Base-by-base conservation (phyloP, 805 yeast species). In the Metschnikowia hibisci region DNA sequence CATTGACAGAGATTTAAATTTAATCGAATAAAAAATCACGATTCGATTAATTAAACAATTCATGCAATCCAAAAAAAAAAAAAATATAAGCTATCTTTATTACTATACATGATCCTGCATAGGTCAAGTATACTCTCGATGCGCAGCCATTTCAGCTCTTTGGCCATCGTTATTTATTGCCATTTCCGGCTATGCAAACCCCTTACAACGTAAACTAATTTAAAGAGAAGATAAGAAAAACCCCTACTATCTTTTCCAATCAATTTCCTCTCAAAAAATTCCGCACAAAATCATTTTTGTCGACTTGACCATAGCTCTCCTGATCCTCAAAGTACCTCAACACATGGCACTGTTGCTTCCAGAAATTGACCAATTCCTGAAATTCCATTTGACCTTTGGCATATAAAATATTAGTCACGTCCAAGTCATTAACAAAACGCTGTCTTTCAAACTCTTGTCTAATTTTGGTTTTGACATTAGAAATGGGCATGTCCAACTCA, bases 391-490 rank as follows among this genome's bases (percentile, higher is more conserved):
- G 89, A 6, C 91, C 95, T 69, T 86, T 84, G 69, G 85, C 80
- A 53, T 79, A 78, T 45, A 87, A 71, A 13, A 84, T 75, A 64
- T 87, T 87, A 50, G 76, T 73, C 35, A 83, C 77, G 27, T 78
- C 78, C 52, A 82, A 62, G 57, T 84, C 87, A 41, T 69, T 69
- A 41, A 86, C 87, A 59, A 72, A 87, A 58, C 95, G 75, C 58
- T 87, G 76, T 69, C 95, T 82, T 66, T 87, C 96, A 54, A 87
- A 87, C 65, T 87, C 93, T 65, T 87, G 93, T 75, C 96, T 81
- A 52, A 87, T 76, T 67, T 84, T 85, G 44, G 95, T 85, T 64
- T 87, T 81, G 45, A 87, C 82, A 48, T 79, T 76, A 31, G 91
- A 81, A 9, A 84, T 80, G 26, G 95, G 91, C 72, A 84, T 76